These are phyloP conservation scores for Claviceps digitariae DNA, from an alignment of 2,329 filamentous ascomycete genomes.

Conservation along the genomic window DNA sequence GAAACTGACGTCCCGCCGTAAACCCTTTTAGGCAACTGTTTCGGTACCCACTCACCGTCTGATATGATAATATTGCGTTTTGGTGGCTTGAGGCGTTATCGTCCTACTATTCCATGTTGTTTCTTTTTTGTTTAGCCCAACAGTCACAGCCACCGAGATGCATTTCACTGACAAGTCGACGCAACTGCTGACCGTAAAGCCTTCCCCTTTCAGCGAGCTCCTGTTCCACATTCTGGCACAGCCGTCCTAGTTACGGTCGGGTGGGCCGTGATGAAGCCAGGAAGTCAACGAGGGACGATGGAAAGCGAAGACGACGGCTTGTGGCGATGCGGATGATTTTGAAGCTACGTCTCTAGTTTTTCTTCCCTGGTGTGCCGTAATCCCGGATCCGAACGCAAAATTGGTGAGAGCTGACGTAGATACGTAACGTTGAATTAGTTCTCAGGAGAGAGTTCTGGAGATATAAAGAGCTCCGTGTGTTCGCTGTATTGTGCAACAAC, in stretches of 20 bases:
- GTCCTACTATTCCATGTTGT: not conserved
- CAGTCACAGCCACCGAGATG: not conserved
- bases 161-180: not conserved
- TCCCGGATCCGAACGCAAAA: not conserved
- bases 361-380: not conserved
- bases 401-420: not conserved
- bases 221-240: not conserved
- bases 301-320: not conserved
- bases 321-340: not conserved
- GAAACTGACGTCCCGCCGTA: too few species aligned
- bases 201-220: not conserved
- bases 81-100: not conserved
- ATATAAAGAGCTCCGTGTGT: not conserved
- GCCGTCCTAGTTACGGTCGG: not conserved
- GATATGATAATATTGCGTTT: too few species aligned
- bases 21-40: slow-evolving; percentile 2
- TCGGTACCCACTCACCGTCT: not conserved
- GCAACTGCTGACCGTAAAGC: not conserved
- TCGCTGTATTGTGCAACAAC: not conserved
- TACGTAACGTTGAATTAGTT: not conserved
- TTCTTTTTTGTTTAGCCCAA: not conserved
- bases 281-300: not conserved
- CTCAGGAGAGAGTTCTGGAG: not conserved
- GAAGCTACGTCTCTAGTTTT: not conserved
- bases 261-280: not conserved